Percentiles rank a stretch among this genome's conserved stretches.
Conservation (phyloP, 1,139 yeast species). For the Hemisphaericaspora xylanilytica region DNA sequence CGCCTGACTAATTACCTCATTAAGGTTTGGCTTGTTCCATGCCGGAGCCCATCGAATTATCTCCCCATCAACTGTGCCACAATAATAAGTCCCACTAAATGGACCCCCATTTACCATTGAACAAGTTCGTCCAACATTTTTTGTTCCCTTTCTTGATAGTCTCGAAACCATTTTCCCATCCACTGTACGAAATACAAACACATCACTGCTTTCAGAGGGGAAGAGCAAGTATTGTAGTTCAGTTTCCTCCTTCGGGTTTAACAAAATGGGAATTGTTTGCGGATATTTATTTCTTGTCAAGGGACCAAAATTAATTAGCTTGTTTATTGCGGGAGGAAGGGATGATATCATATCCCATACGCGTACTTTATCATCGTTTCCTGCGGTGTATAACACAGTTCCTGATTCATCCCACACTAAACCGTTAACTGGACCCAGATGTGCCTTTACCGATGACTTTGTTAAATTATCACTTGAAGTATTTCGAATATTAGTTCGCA, state of each 20-base stretch:
- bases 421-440: constrained; percentile 74
- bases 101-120: constrained; percentile 52
- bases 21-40: constrained; percentile 20
- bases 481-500: constrained; percentile 27
- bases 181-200: constrained; percentile 58
- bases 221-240: constrained; percentile 59
- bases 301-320: constrained; percentile 75
- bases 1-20: constrained; percentile 13
- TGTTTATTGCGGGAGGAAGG: constrained; percentile 51
- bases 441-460: constrained; percentile 52
- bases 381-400: constrained; percentile 56
- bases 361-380: constrained; percentile 73
- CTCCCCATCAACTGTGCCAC: constrained; percentile 61
- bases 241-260: constrained; percentile 47
- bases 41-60: constrained; percentile 51
- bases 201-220: constrained; percentile 80
- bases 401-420: constrained; percentile 69
- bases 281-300: constrained; percentile 63
- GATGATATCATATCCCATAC: constrained; percentile 65
- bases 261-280: constrained; percentile 45
- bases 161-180: constrained; percentile 65
- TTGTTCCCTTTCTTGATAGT: constrained; percentile 37
- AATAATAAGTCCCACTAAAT: constrained; percentile 40
- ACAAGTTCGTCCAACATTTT: constrained; percentile 40
- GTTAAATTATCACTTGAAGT: constrained; percentile 26